Evolutionary conservation across 768 basidiomycete species (phyloP).

Genomic region (Hortiboletus flavorubellus): DNA sequence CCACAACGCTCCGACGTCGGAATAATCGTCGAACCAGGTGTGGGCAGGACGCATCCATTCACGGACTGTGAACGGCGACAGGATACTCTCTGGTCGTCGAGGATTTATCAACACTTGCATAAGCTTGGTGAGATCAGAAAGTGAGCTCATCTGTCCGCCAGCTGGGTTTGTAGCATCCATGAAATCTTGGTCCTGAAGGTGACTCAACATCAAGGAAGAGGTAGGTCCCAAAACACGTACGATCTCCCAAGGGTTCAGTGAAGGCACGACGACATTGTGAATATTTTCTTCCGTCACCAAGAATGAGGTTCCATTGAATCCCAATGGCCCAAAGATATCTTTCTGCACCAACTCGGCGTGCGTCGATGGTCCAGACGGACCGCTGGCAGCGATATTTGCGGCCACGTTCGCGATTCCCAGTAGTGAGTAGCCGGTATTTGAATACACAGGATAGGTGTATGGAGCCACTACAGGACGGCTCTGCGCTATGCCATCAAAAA

Average conservation of each 20-base stretch:
- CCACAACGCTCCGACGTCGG: slow-evolving; percentile 43
- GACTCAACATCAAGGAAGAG: neutral
- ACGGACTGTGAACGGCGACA: slow-evolving; percentile 34
- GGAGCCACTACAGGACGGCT: slow-evolving; percentile 42
- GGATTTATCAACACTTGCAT: slow-evolving; percentile 48
- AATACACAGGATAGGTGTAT: slow-evolving; percentile 43
- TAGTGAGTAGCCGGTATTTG: slow-evolving; percentile 35
- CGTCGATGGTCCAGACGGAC: slow-evolving; percentile 21
- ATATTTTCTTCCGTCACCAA: slow-evolving; percentile 35
- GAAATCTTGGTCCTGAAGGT: slow-evolving; percentile 38
- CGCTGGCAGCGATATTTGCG: slow-evolving; percentile 25
- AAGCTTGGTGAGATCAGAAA: slow-evolving; percentile 42
- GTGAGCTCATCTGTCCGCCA: slow-evolving; percentile 50
- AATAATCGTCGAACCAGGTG: slow-evolving; percentile 36
- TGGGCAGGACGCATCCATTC: slow-evolving; percentile 43
- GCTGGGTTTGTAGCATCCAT: slow-evolving; percentile 39
- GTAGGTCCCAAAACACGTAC: slow-evolving; percentile 22
- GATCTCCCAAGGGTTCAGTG: slow-evolving; percentile 33
- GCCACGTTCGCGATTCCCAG: slow-evolving; percentile 37
- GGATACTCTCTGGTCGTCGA: slow-evolving; percentile 28
- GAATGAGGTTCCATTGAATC: slow-evolving; percentile 43
- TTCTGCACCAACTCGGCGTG: slow-evolving; percentile 44
- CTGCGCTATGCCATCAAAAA: slow-evolving; percentile 36
- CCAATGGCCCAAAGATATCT: slow-evolving; percentile 49
- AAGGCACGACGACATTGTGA: slow-evolving; percentile 39